Conservation (phyloP, 2,329 filamentous ascomycete genomes). For the Stachybotrys echinatus region DNA sequence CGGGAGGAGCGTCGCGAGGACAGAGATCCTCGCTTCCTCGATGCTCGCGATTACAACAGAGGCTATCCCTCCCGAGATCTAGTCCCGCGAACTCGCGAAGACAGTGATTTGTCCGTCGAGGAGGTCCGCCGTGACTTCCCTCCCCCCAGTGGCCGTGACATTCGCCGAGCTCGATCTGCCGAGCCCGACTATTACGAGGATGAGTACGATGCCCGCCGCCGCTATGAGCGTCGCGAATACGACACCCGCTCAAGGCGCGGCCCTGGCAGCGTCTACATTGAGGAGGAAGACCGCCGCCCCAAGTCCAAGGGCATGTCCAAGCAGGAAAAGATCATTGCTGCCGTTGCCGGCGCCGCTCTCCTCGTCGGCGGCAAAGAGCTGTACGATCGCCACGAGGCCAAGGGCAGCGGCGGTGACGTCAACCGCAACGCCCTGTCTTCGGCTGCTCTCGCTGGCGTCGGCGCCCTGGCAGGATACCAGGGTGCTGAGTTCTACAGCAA, state of each 20-base stretch:
- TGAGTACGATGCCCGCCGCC: conserved; percentile 37
- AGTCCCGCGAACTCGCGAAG: conserved; percentile 58
- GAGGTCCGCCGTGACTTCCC: conserved; percentile 82
- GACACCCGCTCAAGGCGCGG: conserved; percentile 40
- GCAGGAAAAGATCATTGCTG: conserved; percentile 62
- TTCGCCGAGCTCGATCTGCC: conserved; percentile 59
- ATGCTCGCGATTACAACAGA: conserved; percentile 45
- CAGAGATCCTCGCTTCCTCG: conserved; percentile 47
- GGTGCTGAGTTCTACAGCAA: conserved; percentile 61
- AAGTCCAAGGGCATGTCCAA: conserved; percentile 47
- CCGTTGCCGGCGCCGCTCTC: conserved; percentile 58
- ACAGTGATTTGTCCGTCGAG: conserved; percentile 72
- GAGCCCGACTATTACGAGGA: conserved; percentile 56
- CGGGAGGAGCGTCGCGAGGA: conserved; percentile 49
- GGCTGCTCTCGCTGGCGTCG: conserved; percentile 57
- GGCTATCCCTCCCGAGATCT: conserved; percentile 45
- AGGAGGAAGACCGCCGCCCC: conserved; percentile 46
- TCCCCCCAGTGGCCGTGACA: conserved; percentile 51
- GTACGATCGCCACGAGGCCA: conserved; percentile 57
- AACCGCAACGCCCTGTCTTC: conserved; percentile 55
- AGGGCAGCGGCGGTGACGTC: conserved; percentile 41
- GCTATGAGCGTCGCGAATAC: conserved; percentile 33
- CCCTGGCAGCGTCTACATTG: conserved; percentile 44
- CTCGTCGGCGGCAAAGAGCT: conserved; percentile 63
- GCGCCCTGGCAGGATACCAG: conserved; percentile 58